phyloP scores from a whole-genome alignment of 345 rosid species.

The Acer negundo region DNA sequence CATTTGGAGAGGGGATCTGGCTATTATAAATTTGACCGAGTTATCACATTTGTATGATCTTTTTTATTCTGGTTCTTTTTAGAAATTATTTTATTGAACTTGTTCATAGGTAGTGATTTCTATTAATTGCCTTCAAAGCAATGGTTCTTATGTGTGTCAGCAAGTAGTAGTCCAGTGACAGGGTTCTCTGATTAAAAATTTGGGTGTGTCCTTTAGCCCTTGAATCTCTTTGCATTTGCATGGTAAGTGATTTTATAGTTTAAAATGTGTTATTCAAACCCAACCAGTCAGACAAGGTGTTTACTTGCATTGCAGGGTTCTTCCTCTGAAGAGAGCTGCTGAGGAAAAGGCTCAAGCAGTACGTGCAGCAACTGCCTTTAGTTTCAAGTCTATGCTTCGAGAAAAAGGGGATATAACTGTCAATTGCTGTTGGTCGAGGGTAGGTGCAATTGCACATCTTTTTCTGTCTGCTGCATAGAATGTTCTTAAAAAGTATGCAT shows the following conservation, averaged over 20 bases:
- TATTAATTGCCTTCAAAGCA: constrained; percentile 34
- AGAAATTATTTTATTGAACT: constrained; percentile 23
- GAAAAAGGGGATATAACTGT: constrained; percentile 69
- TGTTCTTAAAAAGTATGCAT: neutral
- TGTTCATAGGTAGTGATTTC: constrained; percentile 26
- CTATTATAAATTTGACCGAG: neutral
- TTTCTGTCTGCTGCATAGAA: neutral
- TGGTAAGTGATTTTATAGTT: constrained; percentile 10
- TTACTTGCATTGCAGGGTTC: constrained; percentile 54
- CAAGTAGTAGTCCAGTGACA: constrained; percentile 32
- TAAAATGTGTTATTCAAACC: neutral
- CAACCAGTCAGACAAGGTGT: neutral
- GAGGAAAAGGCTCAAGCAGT: constrained; percentile 76
- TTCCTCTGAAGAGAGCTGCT: constrained; percentile 70
- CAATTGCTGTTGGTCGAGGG: constrained; percentile 91
- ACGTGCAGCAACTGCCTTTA: constrained; percentile 64
- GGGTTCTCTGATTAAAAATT: constrained; percentile 26
- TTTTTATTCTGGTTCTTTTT: neutral
- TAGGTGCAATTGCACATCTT: constrained; percentile 27
- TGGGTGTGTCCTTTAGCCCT: constrained; percentile 31
- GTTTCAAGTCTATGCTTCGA: constrained; percentile 81
- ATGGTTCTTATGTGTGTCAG: constrained; percentile 22
- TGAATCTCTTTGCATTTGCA: constrained; percentile 27
- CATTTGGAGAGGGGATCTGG: no score
- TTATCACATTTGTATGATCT: constrained; percentile 13